Conservation (phyloP, 2,329 filamentous ascomycete species). For the Metarhizium robertsii region DNA sequence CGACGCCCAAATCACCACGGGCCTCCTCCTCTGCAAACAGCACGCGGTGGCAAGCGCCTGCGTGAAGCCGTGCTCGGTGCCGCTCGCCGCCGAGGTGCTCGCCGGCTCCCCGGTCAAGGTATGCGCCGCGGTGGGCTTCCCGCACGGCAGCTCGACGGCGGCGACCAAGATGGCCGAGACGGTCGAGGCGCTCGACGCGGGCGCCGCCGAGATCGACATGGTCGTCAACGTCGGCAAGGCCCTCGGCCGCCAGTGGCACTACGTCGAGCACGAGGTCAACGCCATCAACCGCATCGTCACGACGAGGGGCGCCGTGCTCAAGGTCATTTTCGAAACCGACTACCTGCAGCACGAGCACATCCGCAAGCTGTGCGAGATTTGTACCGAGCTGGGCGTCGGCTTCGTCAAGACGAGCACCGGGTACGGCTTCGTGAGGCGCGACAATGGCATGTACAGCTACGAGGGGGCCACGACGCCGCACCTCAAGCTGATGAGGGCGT, state of each 20-base stretch:
- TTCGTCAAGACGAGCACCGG: constrained; percentile 55
- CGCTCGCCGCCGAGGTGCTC: constrained; percentile 36
- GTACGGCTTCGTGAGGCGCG: constrained; percentile 50
- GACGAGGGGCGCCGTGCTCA: too few species aligned
- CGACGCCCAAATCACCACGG: constrained; percentile 39
- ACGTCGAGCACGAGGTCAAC: constrained; percentile 42
- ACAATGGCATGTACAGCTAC: constrained; percentile 41
- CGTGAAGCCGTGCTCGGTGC: constrained; percentile 47
- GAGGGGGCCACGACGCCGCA: constrained; percentile 28
- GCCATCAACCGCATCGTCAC: constrained; percentile 32
- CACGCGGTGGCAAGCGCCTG: constrained; percentile 46
- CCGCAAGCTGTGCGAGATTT: constrained; percentile 37
- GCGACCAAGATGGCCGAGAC: too few species aligned
- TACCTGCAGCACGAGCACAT: constrained; percentile 43
- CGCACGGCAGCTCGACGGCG: constrained; percentile 47
- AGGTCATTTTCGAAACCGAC: constrained; percentile 54
- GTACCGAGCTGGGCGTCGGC: constrained; percentile 35
- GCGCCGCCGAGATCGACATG: too few species aligned
- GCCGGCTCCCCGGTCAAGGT: constrained; percentile 37
- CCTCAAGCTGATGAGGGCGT: constrained; percentile 43
- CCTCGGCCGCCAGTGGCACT: constrained; percentile 46
- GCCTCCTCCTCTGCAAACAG: constrained; percentile 35
- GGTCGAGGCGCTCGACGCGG: too few species aligned
- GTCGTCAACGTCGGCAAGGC: constrained; percentile 48
- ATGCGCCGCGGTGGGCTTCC: constrained; percentile 53